Conservation (phyloP, 495 filamentous ascomycete species). For the Xylaria castorea region DNA sequence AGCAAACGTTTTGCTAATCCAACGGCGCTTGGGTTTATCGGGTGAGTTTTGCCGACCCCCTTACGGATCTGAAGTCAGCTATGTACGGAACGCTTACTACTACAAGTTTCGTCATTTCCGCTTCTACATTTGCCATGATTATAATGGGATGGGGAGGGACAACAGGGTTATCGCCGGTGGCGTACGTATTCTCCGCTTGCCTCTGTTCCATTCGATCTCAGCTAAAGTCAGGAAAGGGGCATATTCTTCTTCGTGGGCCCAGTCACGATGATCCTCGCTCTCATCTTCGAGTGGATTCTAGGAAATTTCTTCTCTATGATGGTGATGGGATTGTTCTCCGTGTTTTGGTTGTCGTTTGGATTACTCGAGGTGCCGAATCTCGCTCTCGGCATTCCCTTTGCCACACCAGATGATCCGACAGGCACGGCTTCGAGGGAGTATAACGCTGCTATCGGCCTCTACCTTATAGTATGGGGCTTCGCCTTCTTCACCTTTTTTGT, state of each 20-base stretch:
- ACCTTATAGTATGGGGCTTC: constrained; percentile 60
- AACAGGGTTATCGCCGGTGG: constrained; percentile 51
- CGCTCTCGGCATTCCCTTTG: constrained; percentile 54
- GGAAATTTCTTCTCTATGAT: constrained; percentile 64
- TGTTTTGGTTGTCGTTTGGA: constrained; percentile 64
- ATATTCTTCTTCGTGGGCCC: constrained; percentile 65
- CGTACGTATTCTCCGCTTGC: constrained; percentile 15
- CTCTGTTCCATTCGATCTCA: neutral
- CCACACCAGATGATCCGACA: constrained; percentile 51
- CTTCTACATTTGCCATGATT: constrained; percentile 53
- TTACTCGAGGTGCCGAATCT: constrained; percentile 59
- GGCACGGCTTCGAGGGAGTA: constrained; percentile 54
- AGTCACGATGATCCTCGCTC: constrained; percentile 53
- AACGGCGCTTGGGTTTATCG: constrained; percentile 61
- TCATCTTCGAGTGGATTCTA: constrained; percentile 60
- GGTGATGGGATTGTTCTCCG: constrained; percentile 62
- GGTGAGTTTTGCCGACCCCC: constrained; percentile 32
- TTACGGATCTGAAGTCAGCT: too few relatives aligned
- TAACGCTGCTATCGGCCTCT: constrained; percentile 57
- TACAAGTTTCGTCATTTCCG: constrained; percentile 52
- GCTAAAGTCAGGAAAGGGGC: constrained; percentile 35
- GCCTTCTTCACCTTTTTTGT: constrained; percentile 58
- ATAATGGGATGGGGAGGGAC: constrained; percentile 64
- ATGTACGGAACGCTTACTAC: neutral
- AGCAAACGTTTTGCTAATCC: constrained; percentile 59